Base-by-base conservation (phyloP, 2,329 filamentous ascomycete genomes). In the Lomentospora prolificans region DNA sequence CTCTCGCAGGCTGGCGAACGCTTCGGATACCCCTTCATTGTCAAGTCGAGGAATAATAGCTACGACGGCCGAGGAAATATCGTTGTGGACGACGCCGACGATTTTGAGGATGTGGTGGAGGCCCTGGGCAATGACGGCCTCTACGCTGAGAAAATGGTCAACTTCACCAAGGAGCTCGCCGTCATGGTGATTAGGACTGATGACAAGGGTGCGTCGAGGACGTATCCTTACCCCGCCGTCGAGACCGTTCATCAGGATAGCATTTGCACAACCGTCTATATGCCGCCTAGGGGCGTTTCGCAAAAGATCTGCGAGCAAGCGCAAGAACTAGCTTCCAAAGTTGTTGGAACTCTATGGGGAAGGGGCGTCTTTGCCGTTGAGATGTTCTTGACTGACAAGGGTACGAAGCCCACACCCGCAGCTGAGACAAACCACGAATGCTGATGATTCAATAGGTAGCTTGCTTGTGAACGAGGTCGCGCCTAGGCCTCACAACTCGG, bases 281-380 rank as follows among this genome's bases (percentile, higher is more conserved):
- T 86, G 54, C 94, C 94, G 2, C 89, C 92, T 1, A 80, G 91
- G 36, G 77, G 80, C 5, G 84, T 95, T 3, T 75, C 83, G 1
- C 71, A 76, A 1, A 70, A 75, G 1, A 76, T 87, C 39, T 80
- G 81, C 58, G 70, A 81, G 60, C 73, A 80, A 63, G 91, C 91
- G 0, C 85, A 90, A 65, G 79, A 84, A 44, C 77, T 96, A 0
- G 94, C 91, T 0, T 82, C 83, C 62, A 83, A 87, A 57, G 91
- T 94, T 9, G 84, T 96, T 22, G 79, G 81, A 44, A 86, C 82
- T 53, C 86, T 99, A 55, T 84, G 85, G 74, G 94, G 94, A 53
- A 86, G 94, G 59, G 94, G 94, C 60, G 89, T 96, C 30, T 99
- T 96, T 69, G 94, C 92, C 0, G 92, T 97, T 0, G 94, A 99